Evolutionary conservation across 129 eudicot species (phyloP).

Genomic region (Flaveria trinervia): DNA sequence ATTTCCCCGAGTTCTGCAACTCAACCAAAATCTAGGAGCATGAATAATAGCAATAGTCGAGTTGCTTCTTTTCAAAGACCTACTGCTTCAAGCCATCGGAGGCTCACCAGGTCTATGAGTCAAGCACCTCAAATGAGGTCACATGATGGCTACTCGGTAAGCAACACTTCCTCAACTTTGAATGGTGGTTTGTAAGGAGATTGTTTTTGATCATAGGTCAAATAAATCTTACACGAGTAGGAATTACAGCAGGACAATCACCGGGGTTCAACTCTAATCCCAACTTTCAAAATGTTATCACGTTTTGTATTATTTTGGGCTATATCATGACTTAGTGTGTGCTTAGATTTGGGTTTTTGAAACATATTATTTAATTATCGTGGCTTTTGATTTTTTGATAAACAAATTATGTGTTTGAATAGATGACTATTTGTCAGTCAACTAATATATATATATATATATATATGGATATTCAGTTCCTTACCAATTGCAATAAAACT

Average conservation of each 20-base stretch:
- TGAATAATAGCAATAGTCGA: constrained; percentile 38
- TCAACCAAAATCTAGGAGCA: constrained; percentile 38
- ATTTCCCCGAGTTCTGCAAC: constrained; percentile 39
- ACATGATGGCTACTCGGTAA: constrained; percentile 86
- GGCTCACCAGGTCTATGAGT: constrained; percentile 62
- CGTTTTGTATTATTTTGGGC: background rate
- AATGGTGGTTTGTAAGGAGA: background rate
- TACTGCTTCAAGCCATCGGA: constrained; percentile 53
- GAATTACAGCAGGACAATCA: background rate
- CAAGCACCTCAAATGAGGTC: constrained; percentile 62
- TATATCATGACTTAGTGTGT: background rate
- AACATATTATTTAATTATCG: background rate
- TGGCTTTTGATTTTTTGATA: background rate
- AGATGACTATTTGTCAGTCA: background rate
- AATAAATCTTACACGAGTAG: constrained; percentile 2
- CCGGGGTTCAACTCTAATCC: background rate
- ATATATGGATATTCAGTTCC: background rate
- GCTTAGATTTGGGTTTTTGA: background rate
- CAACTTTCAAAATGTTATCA: constrained; percentile 2
- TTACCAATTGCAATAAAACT: background rate
- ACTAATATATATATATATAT: background rate
- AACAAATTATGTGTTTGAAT: background rate
- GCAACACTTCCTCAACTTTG: constrained; percentile 11
- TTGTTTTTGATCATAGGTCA: background rate
- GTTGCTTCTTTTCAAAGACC: constrained; percentile 44